Percentiles rank a stretch among this genome's conserved stretches.
These are phyloP conservation scores for Cryptosporidium viatorum DNA, from an alignment of 169 alveolate genomes.

Conservation along the genomic window DNA sequence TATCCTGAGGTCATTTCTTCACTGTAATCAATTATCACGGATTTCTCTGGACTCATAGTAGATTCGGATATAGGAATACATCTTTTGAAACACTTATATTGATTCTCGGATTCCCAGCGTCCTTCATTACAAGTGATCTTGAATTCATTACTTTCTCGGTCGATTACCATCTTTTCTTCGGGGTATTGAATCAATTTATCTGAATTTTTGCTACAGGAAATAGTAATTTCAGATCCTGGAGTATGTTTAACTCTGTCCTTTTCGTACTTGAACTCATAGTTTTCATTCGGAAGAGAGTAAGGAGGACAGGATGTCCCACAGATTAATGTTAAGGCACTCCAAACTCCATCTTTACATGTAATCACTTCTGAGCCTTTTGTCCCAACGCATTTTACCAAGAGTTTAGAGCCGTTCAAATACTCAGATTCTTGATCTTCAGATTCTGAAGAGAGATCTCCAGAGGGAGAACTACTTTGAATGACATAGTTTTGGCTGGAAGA, in stretches of 20 bases:
- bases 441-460: background rate
- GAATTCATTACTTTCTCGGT: conserved; percentile 15
- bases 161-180: background rate
- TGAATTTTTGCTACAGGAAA: conserved; percentile 46
- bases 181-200: conserved; percentile 13
- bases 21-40: conserved; percentile 4
- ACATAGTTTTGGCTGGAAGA: conserved; percentile 41
- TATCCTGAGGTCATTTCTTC: background rate
- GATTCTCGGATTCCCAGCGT: conserved; percentile 35
- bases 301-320: conserved; percentile 81
- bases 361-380: conserved; percentile 69
- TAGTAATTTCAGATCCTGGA: conserved; percentile 52
- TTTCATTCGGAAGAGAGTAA: conserved; percentile 37
- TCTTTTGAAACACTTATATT: conserved; percentile 37
- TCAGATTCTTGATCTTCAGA: conserved; percentile 9
- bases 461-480: conserved; percentile 1
- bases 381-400: conserved; percentile 21
- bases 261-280: conserved; percentile 16
- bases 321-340: conserved; percentile 77
- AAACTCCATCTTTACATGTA: conserved; percentile 76
- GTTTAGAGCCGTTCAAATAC: conserved; percentile 22
- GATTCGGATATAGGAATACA: conserved; percentile 28
- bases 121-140: conserved; percentile 41
- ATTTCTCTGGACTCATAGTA: background rate
- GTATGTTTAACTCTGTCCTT: conserved; percentile 15